A percentile compares a stretch with the other conserved stretches of the same genome.
Conservation (phyloP, 1,139 yeast genomes). For the Arxiozyma bovina region DNA sequence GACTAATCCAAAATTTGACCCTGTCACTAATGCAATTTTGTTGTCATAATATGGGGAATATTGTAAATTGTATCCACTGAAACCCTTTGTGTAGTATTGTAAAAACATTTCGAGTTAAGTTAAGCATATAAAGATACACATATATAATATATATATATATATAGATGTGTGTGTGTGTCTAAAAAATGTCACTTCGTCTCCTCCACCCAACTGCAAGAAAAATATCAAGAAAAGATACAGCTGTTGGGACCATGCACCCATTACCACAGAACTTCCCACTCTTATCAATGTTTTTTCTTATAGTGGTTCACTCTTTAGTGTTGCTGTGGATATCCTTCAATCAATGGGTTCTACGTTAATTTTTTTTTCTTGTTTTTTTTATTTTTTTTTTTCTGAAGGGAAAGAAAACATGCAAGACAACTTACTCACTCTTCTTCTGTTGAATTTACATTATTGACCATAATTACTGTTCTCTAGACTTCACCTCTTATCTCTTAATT, state of each 20-base stretch:
- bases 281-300: neutral
- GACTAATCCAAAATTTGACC: conserved; percentile 88
- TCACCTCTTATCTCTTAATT: no score
- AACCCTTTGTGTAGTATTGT: conserved; percentile 66
- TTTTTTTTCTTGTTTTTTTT: no score
- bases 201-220: no score
- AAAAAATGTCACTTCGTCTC: no score
- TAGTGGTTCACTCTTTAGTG: neutral
- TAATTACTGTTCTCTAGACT: no score
- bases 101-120: conserved; percentile 31
- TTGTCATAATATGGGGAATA: conserved; percentile 91
- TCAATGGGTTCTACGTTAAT: neutral
- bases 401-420: neutral
- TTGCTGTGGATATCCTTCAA: neutral
- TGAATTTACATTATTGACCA: no score
- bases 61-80: conserved; percentile 78
- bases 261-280: neutral
- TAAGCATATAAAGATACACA: no score
- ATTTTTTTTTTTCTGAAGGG: neutral
- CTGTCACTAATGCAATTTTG: conserved; percentile 79
- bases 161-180: no score
- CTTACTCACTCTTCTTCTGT: neutral
- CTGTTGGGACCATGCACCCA: neutral
- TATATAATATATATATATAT: no score
- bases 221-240: no score